Evolutionary conservation across 306 rosid genomes (phyloP).

Genomic region (Casuarina glauca): DNA sequence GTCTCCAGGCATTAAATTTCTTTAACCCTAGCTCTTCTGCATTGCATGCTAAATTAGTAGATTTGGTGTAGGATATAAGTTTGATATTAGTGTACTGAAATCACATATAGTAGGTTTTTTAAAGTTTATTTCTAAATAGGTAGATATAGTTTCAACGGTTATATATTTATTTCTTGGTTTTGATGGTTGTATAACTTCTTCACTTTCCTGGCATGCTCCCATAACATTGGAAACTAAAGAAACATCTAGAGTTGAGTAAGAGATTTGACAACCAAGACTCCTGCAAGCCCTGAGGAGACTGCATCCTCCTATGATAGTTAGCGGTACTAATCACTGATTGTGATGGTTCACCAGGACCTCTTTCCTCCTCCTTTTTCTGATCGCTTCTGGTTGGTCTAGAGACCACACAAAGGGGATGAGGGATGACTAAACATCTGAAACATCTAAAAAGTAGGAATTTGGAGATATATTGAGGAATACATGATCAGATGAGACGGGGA

Average conservation of each 20-base stretch:
- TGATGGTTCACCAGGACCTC: neutral
- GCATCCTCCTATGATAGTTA: too few species aligned
- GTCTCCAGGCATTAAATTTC: neutral
- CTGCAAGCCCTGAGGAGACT: too few species aligned
- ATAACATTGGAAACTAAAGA: neutral
- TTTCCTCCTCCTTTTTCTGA: neutral
- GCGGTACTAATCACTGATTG: neutral
- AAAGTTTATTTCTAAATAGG: too few species aligned
- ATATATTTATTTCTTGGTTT: neutral
- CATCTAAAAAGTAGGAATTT: neutral
- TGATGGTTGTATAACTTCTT: neutral
- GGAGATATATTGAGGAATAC: neutral
- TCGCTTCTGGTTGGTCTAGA: neutral
- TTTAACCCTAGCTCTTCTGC: neutral
- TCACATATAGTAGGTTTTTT: neutral
- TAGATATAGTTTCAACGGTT: neutral
- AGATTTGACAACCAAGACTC: neutral
- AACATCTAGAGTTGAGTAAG: neutral
- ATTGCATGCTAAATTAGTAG: neutral
- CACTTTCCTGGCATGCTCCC: neutral
- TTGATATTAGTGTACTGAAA: neutral
- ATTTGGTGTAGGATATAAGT: neutral
- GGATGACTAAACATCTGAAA: neutral
- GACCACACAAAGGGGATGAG: neutral
- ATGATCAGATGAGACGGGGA: neutral